These are phyloP conservation scores for Trichophyton benhamiae DNA, from an alignment of 2,329 filamentous ascomycete genomes.

Conservation along the genomic window DNA sequence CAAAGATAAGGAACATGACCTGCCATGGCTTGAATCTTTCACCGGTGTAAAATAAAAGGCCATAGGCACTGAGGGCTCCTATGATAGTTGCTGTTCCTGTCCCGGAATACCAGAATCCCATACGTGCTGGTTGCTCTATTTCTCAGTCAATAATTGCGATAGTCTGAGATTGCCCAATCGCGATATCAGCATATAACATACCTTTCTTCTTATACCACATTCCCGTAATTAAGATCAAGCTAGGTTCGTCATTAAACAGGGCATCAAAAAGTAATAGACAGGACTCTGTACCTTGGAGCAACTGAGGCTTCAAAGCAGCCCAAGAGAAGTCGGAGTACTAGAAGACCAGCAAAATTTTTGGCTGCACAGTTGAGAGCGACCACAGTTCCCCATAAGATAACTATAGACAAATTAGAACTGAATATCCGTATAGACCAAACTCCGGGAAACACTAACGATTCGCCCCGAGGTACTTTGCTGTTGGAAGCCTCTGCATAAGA, in stretches of 20 bases:
- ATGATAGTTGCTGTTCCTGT: slow-evolving; percentile 63
- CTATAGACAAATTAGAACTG: slow-evolving; percentile 19
- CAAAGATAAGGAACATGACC: slow-evolving; percentile 55
- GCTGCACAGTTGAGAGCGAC: slow-evolving; percentile 52
- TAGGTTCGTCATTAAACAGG: neutral
- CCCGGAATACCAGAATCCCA: slow-evolving; percentile 52
- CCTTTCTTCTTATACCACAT: slow-evolving; percentile 6
- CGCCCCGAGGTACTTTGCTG: slow-evolving; percentile 54
- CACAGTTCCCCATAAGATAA: slow-evolving; percentile 51
- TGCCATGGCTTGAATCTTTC: slow-evolving; percentile 51
- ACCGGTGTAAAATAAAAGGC: slow-evolving; percentile 10
- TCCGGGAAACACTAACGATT: slow-evolving; percentile 22
- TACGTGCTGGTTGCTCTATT: slow-evolving; percentile 2
- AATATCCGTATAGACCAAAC: neutral
- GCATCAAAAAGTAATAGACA: neutral
- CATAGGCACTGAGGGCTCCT: slow-evolving; percentile 54
- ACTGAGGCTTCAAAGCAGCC: slow-evolving; percentile 55
- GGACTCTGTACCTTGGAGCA: neutral
- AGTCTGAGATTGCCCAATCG: neutral
- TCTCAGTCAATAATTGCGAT: neutral
- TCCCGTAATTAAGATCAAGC: neutral
- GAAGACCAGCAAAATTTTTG: slow-evolving; percentile 47
- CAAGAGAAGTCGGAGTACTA: slow-evolving; percentile 51
- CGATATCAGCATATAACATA: neutral
- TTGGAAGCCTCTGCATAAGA: slow-evolving; percentile 50